A percentile compares a stretch with the other conserved stretches of the same genome.
Conservation (phyloP, 192 early-diverging fungal genomes). For the Coemansia pectinata region DNA sequence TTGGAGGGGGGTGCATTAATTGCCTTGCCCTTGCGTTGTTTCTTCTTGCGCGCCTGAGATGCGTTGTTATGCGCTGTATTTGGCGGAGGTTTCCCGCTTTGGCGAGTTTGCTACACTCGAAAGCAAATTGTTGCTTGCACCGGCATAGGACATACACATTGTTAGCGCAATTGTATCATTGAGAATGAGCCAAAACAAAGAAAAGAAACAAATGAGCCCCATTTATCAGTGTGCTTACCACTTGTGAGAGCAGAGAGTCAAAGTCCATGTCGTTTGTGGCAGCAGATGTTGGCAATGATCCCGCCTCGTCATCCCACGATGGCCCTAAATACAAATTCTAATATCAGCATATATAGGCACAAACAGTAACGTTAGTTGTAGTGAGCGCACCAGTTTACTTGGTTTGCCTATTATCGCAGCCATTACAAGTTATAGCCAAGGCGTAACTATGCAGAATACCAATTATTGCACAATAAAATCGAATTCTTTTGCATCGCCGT, state of each 20-base stretch:
- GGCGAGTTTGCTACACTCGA: neutral
- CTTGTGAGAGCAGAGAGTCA: slow-evolving; percentile 43
- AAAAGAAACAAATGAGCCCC: neutral
- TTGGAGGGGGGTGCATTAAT: neutral
- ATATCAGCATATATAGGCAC: neutral
- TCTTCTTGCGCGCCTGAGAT: neutral
- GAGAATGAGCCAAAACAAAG: neutral
- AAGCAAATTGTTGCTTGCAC: neutral
- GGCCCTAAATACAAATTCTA: slow-evolving; percentile 48
- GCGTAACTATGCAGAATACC: neutral
- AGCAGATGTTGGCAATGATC: slow-evolving; percentile 39
- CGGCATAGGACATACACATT: neutral
- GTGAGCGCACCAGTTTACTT: neutral
- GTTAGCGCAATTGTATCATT: neutral
- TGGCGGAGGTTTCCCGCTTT: neutral
- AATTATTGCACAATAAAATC: neutral
- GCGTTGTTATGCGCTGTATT: neutral
- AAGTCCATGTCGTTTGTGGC: slow-evolving; percentile 42
- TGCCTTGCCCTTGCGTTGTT: neutral
- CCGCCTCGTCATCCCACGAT: slow-evolving; percentile 53
- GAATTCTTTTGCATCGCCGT: neutral
- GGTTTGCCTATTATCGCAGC: neutral
- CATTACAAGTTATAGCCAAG: neutral
- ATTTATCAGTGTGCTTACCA: slow-evolving; percentile 25
- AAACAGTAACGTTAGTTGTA: neutral